Evolutionary conservation across 148 eudicot species (phyloP), one percentile per base, ranked within the genome.

Genomic region (Silene conica): DNA sequence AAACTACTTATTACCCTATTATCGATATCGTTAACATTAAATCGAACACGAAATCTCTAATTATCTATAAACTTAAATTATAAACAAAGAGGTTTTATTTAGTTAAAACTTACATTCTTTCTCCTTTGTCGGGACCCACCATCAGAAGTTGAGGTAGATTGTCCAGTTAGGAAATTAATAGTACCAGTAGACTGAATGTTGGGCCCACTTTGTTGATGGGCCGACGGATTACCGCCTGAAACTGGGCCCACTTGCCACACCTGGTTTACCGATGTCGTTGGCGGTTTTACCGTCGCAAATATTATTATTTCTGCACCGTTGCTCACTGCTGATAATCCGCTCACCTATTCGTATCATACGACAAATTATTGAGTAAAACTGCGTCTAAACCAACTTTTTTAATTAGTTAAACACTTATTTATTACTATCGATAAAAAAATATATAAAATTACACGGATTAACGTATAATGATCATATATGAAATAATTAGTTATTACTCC

Each of bases 211-310:
- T 0, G 18, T 0, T 74, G 0, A 57, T 94, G 98, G 16, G 0
- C 1, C 0, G 0, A 18, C 1, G 86, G 87, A 4, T 0, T 20
- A 14, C 76, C 85, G 0, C 83, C 52, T 3, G 67, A 70, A n/a
- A 88, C 60, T 14, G 82, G 84, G 7, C 98, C 98, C 56, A 57
- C 78, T 64, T 93, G 98, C 98, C 98, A 93, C 0, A 86, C 89
- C 34, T 93, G 98, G 22, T 80, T 89, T 21, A 91, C 79, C 4
- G 25, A 81, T 2, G 94, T 87, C 6, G 45, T 26, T 0, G 98
- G 94, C 55, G 92, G 83, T 54, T 18, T 76, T 28, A 93, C 63
- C 18, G 90, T 93, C 6, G 93, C 98, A 64, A 80, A 85, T n/a
- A 95, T 90, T 28, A 84, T 82, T 76, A 92, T 87, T 76, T 80